Evolutionary conservation across 352 stramenopile species (phyloP).

Genomic region (Phytophthora sansomeana): DNA sequence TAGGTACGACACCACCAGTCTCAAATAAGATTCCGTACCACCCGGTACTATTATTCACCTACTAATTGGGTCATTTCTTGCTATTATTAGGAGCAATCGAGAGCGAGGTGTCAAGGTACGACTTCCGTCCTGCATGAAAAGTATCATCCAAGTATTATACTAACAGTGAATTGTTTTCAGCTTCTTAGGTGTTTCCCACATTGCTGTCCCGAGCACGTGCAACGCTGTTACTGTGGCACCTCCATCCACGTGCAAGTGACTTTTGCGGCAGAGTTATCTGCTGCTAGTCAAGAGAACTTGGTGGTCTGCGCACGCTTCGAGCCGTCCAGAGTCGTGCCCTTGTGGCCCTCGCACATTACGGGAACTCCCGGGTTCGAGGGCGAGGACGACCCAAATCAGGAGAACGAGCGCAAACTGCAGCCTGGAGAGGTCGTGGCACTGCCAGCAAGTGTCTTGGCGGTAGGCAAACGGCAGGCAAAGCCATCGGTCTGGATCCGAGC

Average conservation of each 20-base stretch:
- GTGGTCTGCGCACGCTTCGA: conserved; percentile 51
- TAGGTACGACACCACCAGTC: too few species aligned
- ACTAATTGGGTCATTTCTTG: too few species aligned
- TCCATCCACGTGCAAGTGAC: conserved; percentile 39
- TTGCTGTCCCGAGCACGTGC: conserved; percentile 44
- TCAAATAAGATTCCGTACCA: too few species aligned
- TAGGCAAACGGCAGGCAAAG: conserved; percentile 5
- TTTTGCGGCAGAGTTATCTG: conserved; percentile 13
- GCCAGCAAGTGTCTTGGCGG: conserved; percentile 5
- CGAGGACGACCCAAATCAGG: neutral
- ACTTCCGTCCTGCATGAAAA: too few species aligned
- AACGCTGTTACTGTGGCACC: conserved; percentile 47
- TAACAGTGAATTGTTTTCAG: too few species aligned
- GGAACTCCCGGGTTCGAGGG: neutral
- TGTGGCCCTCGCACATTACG: conserved; percentile 9
- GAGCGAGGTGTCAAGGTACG: conserved; percentile 29
- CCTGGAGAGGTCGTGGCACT: conserved; percentile 22
- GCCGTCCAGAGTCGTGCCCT: conserved; percentile 14
- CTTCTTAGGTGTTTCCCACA: conserved; percentile 47
- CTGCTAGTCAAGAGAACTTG: conserved; percentile 18
- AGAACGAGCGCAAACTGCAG: conserved; percentile 15
- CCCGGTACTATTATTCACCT: too few species aligned
- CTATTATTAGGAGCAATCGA: conserved; percentile 36
- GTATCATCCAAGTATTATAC: too few species aligned
- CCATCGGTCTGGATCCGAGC: conserved; percentile 42